phyloP scores from a whole-genome alignment of 1,284 basidiomycete genomes.

The Phylloboletellus chloephorus region DNA sequence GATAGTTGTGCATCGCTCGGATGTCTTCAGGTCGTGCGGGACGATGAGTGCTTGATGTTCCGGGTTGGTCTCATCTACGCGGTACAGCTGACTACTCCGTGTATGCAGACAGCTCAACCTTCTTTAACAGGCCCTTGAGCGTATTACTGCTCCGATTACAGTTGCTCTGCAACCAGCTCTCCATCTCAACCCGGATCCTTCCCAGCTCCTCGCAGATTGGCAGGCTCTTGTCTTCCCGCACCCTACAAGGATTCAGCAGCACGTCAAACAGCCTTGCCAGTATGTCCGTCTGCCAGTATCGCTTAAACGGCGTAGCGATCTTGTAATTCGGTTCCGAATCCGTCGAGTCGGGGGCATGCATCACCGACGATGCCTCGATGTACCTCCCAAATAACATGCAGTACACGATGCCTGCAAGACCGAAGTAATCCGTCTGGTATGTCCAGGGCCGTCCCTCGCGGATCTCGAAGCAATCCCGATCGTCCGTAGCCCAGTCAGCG shows the following conservation, averaged over 20 bases:
- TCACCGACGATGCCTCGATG: slow-evolving; percentile 67
- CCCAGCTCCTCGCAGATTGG: slow-evolving; percentile 71
- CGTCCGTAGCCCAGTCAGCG: slow-evolving; percentile 85
- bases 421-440: slow-evolving; percentile 94
- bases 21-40: too few species aligned
- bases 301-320: slow-evolving; percentile 76
- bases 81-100: slow-evolving; percentile 17
- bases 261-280: slow-evolving; percentile 85
- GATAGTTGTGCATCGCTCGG: slow-evolving; percentile 26
- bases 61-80: background rate
- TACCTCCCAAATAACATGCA: slow-evolving; percentile 97
- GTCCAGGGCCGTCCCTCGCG: slow-evolving; percentile 82
- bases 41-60: background rate
- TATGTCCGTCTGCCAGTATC: slow-evolving; percentile 92
- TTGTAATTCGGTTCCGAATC: slow-evolving; percentile 45
- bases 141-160: slow-evolving; percentile 86
- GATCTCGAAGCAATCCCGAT: slow-evolving; percentile 88
- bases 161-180: slow-evolving; percentile 76
- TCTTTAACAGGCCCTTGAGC: slow-evolving; percentile 79
- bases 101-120: slow-evolving; percentile 57
- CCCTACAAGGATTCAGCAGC: slow-evolving; percentile 73
- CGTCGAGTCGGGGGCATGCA: slow-evolving; percentile 31
- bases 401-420: slow-evolving; percentile 88
- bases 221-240: slow-evolving; percentile 49
- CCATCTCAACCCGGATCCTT: slow-evolving; percentile 73